These are phyloP conservation scores for Penicillium paradoxum DNA, from an alignment of 495 filamentous ascomycete genomes.

Conservation along the genomic window DNA sequence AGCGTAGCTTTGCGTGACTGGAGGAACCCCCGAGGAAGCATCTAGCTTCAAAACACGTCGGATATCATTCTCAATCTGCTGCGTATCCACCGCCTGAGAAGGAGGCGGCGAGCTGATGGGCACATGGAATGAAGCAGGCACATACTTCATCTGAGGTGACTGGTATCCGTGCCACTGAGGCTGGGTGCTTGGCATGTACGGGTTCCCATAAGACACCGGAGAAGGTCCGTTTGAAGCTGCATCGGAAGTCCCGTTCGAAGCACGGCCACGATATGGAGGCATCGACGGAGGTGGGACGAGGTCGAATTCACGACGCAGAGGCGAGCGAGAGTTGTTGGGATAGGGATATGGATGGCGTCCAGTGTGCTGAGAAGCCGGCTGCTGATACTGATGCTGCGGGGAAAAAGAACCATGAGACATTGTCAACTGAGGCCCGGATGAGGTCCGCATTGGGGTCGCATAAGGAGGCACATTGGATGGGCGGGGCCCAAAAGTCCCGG, in stretches of 20 bases:
- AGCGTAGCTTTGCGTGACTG: constrained; percentile 32
- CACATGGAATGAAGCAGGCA: constrained; percentile 20
- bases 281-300: constrained; percentile 10
- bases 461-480: constrained; percentile 27
- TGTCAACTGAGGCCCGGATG: constrained; percentile 33
- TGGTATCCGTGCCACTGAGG: constrained; percentile 13
- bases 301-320: constrained; percentile 21
- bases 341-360: constrained; percentile 13
- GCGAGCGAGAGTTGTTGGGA: constrained; percentile 20
- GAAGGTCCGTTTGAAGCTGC: constrained; percentile 1
- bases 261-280: background rate
- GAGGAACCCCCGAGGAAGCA: constrained; percentile 16
- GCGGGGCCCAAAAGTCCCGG: constrained; percentile 9
- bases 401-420: constrained; percentile 15
- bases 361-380: constrained; percentile 9
- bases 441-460: constrained; percentile 35
- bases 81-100: constrained; percentile 31
- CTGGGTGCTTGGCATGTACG: constrained; percentile 1
- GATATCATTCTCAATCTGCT: constrained; percentile 51
- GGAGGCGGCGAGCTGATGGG: constrained; percentile 23
- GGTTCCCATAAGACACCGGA: constrained; percentile 8
- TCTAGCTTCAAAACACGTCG: constrained; percentile 51
- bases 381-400: constrained; percentile 4
- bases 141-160: constrained; percentile 23
- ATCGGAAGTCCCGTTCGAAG: constrained; percentile 6